Base-by-base conservation (phyloP, 345 rosid species). In the Arabis hirsuta region DNA sequence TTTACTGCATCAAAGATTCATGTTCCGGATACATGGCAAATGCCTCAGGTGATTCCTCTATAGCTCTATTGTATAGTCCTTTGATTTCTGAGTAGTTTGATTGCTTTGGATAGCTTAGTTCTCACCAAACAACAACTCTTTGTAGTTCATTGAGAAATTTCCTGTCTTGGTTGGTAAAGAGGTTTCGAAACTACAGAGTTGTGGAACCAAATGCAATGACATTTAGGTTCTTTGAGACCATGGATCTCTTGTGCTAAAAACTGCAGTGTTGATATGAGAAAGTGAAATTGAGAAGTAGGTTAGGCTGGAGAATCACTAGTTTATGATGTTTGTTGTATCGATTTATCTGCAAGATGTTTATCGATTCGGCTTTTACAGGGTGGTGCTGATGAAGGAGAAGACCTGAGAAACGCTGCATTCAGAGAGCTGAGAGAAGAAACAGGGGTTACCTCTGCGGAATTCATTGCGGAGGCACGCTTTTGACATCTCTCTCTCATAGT, bases 381-480 rank as follows among this genome's bases (percentile, higher is more conserved):
- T 16, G 93, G 96, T 16, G 89, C 89, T 66, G 90, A 84, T 76
- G 89, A 86, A 57, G 81, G 76, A 14, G 93, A 87, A 78, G 93
- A 90, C 76, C 70, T 86, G 24, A 87, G 82, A 79, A 76, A 74
- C 62, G 93, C 93, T 50, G 92, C 89, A 42, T 66, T 82, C 9
- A 83, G 96, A 74, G 96, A 88, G 76, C 63, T 90, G 41, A 85
- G 90, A 84, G 96, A 90, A 80, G 93, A 90, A 80, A 90, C 93
- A 0, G 91, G 93, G 3, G 85, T 90, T 76, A 84, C 82, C 57
- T 86, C 96, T 0, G 90, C 90, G 0, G 93, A 86, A 78, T 81
- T 90, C 81, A 74, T 90, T 58, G 86, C 93, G 24, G 93, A 86
- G 93, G 96, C 71, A 70, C 57, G 83, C 79, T 62, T 70, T 71